Conservation (phyloP, 352 stramenopile genomes). For the Phytophthora syringae region DNA sequence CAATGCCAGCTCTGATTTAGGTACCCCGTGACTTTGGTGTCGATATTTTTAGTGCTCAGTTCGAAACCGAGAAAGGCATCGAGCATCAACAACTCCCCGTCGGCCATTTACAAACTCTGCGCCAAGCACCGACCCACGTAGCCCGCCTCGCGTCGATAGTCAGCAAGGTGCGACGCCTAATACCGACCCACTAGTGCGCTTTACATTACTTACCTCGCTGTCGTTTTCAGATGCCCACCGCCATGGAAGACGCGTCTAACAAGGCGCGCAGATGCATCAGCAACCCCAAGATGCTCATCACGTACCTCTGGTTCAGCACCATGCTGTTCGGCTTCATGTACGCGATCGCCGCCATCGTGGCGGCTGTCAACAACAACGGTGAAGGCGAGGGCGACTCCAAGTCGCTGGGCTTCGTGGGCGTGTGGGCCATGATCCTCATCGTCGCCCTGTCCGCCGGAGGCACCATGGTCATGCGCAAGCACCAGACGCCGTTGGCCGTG, state of each 20-base stretch:
- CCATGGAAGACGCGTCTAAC: slow-evolving; percentile 55
- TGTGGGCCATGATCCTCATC: slow-evolving; percentile 88
- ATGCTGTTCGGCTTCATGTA: slow-evolving; percentile 89
- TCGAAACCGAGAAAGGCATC: slow-evolving; percentile 34
- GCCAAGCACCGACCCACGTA: slow-evolving; percentile 9
- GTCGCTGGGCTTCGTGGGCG: slow-evolving; percentile 80
- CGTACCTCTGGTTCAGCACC: slow-evolving; percentile 86
- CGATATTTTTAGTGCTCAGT: slow-evolving; percentile 34
- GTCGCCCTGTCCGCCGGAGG: slow-evolving; percentile 81
- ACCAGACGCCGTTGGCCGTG: slow-evolving; percentile 85
- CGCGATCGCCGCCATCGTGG: slow-evolving; percentile 83
- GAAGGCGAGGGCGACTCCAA: slow-evolving; percentile 72
- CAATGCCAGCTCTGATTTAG: background rate
- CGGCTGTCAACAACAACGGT: slow-evolving; percentile 81
- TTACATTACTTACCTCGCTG: slow-evolving; percentile 6
- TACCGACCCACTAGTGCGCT: background rate
- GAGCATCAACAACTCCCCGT: background rate
- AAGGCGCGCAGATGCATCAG: slow-evolving; percentile 77
- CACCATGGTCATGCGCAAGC: slow-evolving; percentile 91
- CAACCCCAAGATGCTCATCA: slow-evolving; percentile 86
- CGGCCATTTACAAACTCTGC: slow-evolving; percentile 33
- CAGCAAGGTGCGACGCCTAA: slow-evolving; percentile 18
- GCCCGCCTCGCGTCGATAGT: background rate
- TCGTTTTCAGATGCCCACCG: slow-evolving; percentile 56
- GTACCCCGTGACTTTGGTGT: background rate